phyloP scores from a whole-genome alignment of 1,284 basidiomycete genomes.

The Albatrellus sp. region DNA sequence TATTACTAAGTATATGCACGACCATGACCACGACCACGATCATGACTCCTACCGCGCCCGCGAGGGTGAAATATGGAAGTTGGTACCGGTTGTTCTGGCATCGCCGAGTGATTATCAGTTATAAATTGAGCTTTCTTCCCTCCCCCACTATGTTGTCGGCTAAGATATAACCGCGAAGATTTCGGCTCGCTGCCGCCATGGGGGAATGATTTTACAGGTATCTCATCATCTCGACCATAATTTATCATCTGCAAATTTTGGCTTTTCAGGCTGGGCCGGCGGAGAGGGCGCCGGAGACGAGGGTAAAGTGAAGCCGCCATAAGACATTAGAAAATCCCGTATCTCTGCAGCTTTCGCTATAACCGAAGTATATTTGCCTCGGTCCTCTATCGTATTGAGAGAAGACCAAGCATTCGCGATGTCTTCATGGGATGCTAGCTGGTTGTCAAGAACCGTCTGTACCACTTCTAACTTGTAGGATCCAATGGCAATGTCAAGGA shows the following conservation, averaged over 20 bases:
- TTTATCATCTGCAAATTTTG: no score
- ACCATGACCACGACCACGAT: constrained; percentile 19
- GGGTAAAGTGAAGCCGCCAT: constrained; percentile 37
- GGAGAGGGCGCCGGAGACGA: constrained; percentile 19
- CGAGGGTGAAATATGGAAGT: not conserved
- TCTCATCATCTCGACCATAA: no score
- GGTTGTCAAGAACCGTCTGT: constrained; percentile 47
- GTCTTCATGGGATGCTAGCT: constrained; percentile 34
- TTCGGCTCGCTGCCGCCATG: no score
- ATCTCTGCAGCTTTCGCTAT: constrained; percentile 37
- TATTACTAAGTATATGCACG: constrained; percentile 17
- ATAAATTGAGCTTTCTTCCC: no score
- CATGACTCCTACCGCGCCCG: not conserved
- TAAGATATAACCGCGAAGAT: no score
- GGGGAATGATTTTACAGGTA: no score
- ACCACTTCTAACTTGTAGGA: constrained; percentile 48
- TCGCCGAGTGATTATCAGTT: no score
- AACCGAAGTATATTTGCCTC: constrained; percentile 12
- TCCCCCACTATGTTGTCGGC: no score
- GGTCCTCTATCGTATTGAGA: constrained; percentile 16
- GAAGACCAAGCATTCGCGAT: constrained; percentile 38
- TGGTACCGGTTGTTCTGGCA: no score
- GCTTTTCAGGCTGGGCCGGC: no score
- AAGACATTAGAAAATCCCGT: constrained; percentile 37
- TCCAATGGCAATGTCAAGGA: constrained; percentile 43